These are phyloP conservation scores for Candida railenensis DNA, from an alignment of 805 yeast species.

Conservation along the genomic window DNA sequence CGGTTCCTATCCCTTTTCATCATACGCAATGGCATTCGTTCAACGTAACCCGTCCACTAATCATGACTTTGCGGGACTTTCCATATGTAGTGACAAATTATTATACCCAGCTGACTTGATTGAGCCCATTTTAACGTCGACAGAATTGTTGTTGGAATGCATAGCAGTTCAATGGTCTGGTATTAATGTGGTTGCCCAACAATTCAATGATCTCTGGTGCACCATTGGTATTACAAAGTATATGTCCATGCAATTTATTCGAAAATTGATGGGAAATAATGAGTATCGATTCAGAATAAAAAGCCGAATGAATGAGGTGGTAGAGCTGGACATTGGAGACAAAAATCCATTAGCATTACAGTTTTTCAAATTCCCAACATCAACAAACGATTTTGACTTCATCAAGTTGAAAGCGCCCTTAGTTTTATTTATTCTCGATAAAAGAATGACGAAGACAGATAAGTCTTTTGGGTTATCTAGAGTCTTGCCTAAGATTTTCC, in stretches of 20 bases:
- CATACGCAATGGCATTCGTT: constrained; percentile 76
- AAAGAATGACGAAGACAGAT: constrained; percentile 94
- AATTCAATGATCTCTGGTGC: constrained; percentile 84
- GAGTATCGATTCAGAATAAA: constrained; percentile 75
- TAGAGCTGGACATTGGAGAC: constrained; percentile 66
- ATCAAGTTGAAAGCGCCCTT: constrained; percentile 80
- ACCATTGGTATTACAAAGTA: constrained; percentile 80
- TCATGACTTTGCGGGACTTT: constrained; percentile 71
- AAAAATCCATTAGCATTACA: constrained; percentile 81
- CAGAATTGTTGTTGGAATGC: constrained; percentile 66
- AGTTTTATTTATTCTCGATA: constrained; percentile 78
- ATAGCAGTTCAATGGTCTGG: constrained; percentile 93
- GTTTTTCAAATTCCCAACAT: constrained; percentile 61
- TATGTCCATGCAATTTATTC: constrained; percentile 75
- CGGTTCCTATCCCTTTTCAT: constrained; percentile 89
- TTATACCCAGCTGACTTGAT: constrained; percentile 72
- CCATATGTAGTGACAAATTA: constrained; percentile 57
- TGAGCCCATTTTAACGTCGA: constrained; percentile 73
- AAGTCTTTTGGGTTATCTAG: constrained; percentile 89
- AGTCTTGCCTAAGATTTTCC: constrained; percentile 84
- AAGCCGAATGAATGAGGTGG: constrained; percentile 60
- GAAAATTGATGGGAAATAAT: constrained; percentile 75
- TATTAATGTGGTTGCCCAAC: constrained; percentile 79
- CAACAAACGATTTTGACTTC: constrained; percentile 62
- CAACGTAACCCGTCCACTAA: constrained; percentile 48